phyloP scores from a whole-genome alignment of 306 rosid genomes.

The Cucurbita maxima region DNA sequence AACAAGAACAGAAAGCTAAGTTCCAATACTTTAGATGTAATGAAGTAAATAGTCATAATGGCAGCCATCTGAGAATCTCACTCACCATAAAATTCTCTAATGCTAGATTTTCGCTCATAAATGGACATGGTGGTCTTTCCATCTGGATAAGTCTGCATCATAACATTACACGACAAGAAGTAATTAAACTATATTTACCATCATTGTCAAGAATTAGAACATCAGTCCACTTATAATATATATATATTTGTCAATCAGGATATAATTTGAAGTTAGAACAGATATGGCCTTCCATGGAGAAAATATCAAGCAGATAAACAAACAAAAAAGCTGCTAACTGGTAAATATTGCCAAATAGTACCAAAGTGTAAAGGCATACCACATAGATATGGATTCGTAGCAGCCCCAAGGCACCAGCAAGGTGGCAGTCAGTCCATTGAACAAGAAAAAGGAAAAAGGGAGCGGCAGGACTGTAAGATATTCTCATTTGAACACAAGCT shows the following conservation, averaged over 20 bases:
- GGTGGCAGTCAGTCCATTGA: conserved; percentile 74
- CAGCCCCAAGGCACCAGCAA: conserved; percentile 83
- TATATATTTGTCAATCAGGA: no score
- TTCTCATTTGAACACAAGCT: conserved; percentile 74
- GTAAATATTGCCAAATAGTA: neutral
- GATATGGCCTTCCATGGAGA: neutral
- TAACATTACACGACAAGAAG: conserved; percentile 10
- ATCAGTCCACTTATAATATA: neutral
- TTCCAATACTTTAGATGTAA: neutral
- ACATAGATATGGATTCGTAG: conserved; percentile 61
- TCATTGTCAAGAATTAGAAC: conserved; percentile 1
- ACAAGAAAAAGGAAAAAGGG: conserved; percentile 67
- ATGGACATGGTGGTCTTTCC: conserved; percentile 72
- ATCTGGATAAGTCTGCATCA: conserved; percentile 60
- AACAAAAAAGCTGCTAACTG: conserved; percentile 1
- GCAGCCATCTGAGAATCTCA: neutral
- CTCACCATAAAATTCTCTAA: conserved; percentile 78
- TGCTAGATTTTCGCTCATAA: conserved; percentile 77
- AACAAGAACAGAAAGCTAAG: neutral
- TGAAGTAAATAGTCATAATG: no score
- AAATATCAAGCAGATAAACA: neutral
- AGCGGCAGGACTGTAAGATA: conserved; percentile 58
- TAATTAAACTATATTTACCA: neutral
- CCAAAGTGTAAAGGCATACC: conserved; percentile 27
- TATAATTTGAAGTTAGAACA: neutral